These are phyloP conservation scores for Kluyveromyces dobzhanskii DNA, from an alignment of 805 yeast species.

Conservation along the genomic window DNA sequence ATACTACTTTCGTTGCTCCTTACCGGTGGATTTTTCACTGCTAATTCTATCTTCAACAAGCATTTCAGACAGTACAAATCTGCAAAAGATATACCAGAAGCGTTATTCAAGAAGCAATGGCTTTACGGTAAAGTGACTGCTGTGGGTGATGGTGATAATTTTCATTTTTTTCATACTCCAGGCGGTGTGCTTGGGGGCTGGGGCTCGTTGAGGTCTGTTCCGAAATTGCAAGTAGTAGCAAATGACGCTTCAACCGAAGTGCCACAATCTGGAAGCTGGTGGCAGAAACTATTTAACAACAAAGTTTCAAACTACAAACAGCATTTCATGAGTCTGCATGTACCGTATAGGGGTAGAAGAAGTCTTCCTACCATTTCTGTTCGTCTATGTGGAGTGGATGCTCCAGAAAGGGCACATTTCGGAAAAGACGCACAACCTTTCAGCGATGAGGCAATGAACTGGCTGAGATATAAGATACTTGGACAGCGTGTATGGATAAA, in stretches of 20 bases:
- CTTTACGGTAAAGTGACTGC: slow-evolving; percentile 71
- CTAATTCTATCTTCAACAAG: slow-evolving; percentile 36
- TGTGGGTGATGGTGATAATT: slow-evolving; percentile 95
- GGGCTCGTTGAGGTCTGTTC: slow-evolving; percentile 79
- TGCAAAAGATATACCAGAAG: slow-evolving; percentile 42
- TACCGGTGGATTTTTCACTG: slow-evolving; percentile 34
- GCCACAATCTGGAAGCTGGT: background rate
- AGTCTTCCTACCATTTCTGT: slow-evolving; percentile 56
- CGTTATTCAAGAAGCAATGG: slow-evolving; percentile 36
- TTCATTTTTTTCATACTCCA: slow-evolving; percentile 86
- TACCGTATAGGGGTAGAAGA: slow-evolving; percentile 23
- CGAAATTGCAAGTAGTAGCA: slow-evolving; percentile 34
- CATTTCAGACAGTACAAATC: slow-evolving; percentile 43
- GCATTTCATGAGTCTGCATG: slow-evolving; percentile 19
- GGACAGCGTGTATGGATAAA: slow-evolving; percentile 66
- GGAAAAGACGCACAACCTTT: slow-evolving; percentile 89
- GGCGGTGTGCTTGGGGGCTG: slow-evolving; percentile 86
- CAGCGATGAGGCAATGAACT: slow-evolving; percentile 72
- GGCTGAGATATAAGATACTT: slow-evolving; percentile 60
- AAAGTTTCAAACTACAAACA: slow-evolving; percentile 9
- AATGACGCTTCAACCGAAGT: background rate
- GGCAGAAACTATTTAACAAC: background rate
- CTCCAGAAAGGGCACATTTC: slow-evolving; percentile 92
- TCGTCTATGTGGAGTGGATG: slow-evolving; percentile 88
- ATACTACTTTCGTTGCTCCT: slow-evolving; percentile 26